A percentile compares a stretch with the other conserved stretches of the same genome.
These are phyloP conservation scores for Amauroascus verrucosus DNA, from an alignment of 2,329 filamentous ascomycete genomes.

Conservation along the genomic window DNA sequence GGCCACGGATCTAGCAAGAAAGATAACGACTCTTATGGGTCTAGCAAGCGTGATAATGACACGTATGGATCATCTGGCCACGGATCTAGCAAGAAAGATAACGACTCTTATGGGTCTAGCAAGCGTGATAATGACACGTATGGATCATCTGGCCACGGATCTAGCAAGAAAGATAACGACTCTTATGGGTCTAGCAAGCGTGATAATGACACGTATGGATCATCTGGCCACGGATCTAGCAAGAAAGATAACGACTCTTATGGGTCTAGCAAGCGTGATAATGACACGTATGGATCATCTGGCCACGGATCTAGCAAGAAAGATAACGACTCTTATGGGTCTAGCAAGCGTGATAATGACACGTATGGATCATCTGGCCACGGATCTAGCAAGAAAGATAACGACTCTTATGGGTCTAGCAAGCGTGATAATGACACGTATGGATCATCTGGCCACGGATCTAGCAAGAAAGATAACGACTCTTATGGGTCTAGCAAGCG, in stretches of 20 bases:
- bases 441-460: conserved; percentile 1
- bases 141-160: conserved; percentile 4
- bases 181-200: neutral
- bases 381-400: neutral
- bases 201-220: conserved; percentile 5
- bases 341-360: neutral
- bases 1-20: neutral
- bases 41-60: neutral
- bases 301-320: neutral
- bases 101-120: conserved; percentile 6
- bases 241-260: conserved; percentile 5
- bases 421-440: conserved; percentile 6
- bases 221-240: neutral
- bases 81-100: neutral
- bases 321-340: neutral
- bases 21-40: neutral
- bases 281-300: conserved; percentile 5
- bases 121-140: conserved; percentile 1
- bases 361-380: conserved; percentile 1
- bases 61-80: conserved; percentile 1
- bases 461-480: conserved; percentile 1
- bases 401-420: conserved; percentile 6
- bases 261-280: neutral
- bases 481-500: neutral
- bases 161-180: neutral